Base-by-base conservation (phyloP, 176 grass and related monocot species). In the Ensete glaucum region DNA sequence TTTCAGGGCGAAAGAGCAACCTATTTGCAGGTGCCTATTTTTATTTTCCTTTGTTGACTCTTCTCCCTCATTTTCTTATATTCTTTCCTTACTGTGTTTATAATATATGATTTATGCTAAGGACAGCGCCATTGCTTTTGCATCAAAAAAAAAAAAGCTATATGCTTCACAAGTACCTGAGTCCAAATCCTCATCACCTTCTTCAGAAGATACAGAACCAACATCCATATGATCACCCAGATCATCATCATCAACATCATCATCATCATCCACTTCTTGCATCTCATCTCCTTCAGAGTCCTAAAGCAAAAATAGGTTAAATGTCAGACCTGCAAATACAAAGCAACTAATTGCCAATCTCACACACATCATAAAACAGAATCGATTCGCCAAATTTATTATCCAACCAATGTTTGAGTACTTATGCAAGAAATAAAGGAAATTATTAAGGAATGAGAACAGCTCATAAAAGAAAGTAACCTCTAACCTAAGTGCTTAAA, bases 181-280 rank as follows among this genome's bases (percentile, higher is more conserved):
- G 78, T 81, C 80, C 62, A 77, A 69, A 73, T 79, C 81, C 64
- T 90, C 76, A 78, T 50, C 78, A 77, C 62, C 81, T 64, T 82
- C 83, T 83, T 83, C 83, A 74, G 80, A 81, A 77, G 88, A 86
- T 79, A 80, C 58, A 79, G 95, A 91, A 79, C 73, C 72, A 80
- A 29, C 75, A 84, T 84, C 86, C 58, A 90, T 82, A 52, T 83
- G 82, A 54, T 87, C 88, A 54, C 92, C 78, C 17, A 64, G 75
- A 84, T 87, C 89, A 83, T 84, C 71, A 69, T 6, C 22, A 29
- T 81, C n/a, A 84, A 85, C 89, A 83, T 84, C 71, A 69, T 6
- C 76, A 74, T 86, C 85, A 60, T 81, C 87, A 56, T 74, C 72
- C 9, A 14, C 43, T 16, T 74, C 72, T 74, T 16, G 72, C 60